A percentile compares a stretch with the other conserved stretches of the same genome.
phyloP scores from a whole-genome alignment of 768 basidiomycete species.

The Macrocybe gigantea region DNA sequence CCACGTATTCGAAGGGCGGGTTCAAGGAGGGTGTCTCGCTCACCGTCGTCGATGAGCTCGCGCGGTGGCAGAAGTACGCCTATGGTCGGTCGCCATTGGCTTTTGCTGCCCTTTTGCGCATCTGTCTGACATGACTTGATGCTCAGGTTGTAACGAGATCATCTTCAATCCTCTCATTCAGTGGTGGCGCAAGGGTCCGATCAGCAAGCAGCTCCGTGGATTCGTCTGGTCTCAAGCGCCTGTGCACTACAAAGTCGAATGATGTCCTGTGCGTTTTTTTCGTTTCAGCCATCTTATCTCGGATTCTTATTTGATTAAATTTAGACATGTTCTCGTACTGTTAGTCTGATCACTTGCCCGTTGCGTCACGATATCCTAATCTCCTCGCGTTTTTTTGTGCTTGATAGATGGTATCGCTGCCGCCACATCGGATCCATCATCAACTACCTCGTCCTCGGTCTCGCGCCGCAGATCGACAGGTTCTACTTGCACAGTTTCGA shows the following conservation, averaged over 20 bases:
- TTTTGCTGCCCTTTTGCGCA: background rate
- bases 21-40: constrained; percentile 90
- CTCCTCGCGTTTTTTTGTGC: constrained; percentile 22
- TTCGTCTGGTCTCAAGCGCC: constrained; percentile 77
- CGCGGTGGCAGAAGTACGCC: constrained; percentile 81
- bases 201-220: constrained; percentile 65
- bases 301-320: background rate
- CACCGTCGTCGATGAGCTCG: constrained; percentile 84
- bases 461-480: constrained; percentile 58
- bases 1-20: constrained; percentile 76
- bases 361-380: constrained; percentile 5
- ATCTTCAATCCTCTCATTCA: constrained; percentile 78
- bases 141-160: constrained; percentile 60
- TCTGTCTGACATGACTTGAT: constrained; percentile 7
- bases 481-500: constrained; percentile 81
- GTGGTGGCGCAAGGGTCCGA: constrained; percentile 76
- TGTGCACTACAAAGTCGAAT: constrained; percentile 78
- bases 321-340: constrained; percentile 45
- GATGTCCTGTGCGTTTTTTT: constrained; percentile 51
- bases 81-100: constrained; percentile 30
- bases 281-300: constrained; percentile 2
- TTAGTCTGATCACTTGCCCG: constrained; percentile 17
- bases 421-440: constrained; percentile 59
- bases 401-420: constrained; percentile 53
- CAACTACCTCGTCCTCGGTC: constrained; percentile 74